A percentile compares a stretch with the other conserved stretches of the same genome.
Evolutionary conservation across 352 stramenopile species (phyloP).

Genomic region (Globisporangium lucens): DNA sequence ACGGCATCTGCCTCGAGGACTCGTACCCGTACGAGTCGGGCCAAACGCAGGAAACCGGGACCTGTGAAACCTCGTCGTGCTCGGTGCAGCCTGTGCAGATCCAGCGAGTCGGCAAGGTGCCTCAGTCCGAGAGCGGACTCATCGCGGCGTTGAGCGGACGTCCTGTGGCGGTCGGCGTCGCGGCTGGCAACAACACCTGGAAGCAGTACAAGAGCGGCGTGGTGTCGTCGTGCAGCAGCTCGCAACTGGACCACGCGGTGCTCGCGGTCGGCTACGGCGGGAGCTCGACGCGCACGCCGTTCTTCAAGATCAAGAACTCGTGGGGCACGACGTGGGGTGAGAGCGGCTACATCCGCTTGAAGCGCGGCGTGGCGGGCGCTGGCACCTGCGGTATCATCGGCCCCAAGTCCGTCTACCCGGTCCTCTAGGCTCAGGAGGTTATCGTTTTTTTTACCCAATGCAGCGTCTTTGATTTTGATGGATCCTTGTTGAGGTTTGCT

Average conservation of each 20-base stretch:
- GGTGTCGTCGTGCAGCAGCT: slow-evolving; percentile 67
- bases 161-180: slow-evolving; percentile 94
- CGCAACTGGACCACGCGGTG: slow-evolving; percentile 97
- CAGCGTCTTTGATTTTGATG: no score
- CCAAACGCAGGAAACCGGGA: slow-evolving; percentile 23
- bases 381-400: slow-evolving; percentile 58
- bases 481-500: neutral
- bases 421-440: slow-evolving; percentile 24
- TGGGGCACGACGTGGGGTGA: slow-evolving; percentile 94
- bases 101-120: slow-evolving; percentile 45
- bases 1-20: slow-evolving; percentile 76
- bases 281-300: slow-evolving; percentile 27
- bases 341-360: slow-evolving; percentile 92
- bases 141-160: slow-evolving; percentile 84
- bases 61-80: slow-evolving; percentile 36
- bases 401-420: slow-evolving; percentile 55
- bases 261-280: slow-evolving; percentile 94
- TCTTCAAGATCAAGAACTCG: slow-evolving; percentile 98
- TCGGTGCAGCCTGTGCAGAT: slow-evolving; percentile 30
- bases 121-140: slow-evolving; percentile 80
- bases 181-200: slow-evolving; percentile 93
- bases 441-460: neutral
- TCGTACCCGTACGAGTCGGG: slow-evolving; percentile 84
- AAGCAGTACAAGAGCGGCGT: slow-evolving; percentile 97
- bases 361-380: slow-evolving; percentile 62